Conservation (phyloP, 2,329 filamentous ascomycete species). For the Alternaria atra region DNA sequence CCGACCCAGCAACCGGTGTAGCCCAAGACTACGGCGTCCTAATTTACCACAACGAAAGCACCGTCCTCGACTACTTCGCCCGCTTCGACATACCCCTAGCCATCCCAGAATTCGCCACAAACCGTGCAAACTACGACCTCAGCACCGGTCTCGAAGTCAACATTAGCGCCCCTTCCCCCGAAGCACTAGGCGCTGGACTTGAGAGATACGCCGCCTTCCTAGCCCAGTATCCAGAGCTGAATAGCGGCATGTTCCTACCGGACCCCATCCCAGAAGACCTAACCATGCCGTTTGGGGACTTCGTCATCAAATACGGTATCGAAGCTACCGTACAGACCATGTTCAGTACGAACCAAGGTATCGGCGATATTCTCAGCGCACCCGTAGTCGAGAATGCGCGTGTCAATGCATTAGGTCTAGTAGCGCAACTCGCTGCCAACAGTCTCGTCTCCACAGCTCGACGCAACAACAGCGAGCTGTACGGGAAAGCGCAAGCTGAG, state of each 20-base stretch:
- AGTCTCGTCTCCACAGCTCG: conserved; percentile 12
- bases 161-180: not conserved
- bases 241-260: conserved; percentile 56
- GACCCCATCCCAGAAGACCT: conserved; percentile 58
- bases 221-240: conserved; percentile 22
- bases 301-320: conserved; percentile 60
- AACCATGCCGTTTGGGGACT: conserved; percentile 58
- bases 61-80: conserved; percentile 40
- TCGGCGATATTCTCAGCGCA: conserved; percentile 53
- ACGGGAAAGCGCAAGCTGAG: conserved; percentile 14
- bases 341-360: not conserved
- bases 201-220: conserved; percentile 38
- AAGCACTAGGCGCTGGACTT: conserved; percentile 19
- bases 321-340: conserved; percentile 37
- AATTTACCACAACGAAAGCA: conserved; percentile 52
- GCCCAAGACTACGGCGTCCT: conserved; percentile 50
- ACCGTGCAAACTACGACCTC: conserved; percentile 38
- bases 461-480: conserved; percentile 14
- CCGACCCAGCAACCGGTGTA: conserved; percentile 43
- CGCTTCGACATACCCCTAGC: conserved; percentile 24
- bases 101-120: not conserved
- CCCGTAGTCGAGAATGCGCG: conserved; percentile 50
- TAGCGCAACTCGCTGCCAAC: not conserved
- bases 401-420: conserved; percentile 5
- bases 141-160: conserved; percentile 28